Evolutionary conservation across 2,329 filamentous ascomycete genomes (phyloP), one percentile per base, ranked within the genome.

Genomic region (Macrophomina pseudophaseolina): DNA sequence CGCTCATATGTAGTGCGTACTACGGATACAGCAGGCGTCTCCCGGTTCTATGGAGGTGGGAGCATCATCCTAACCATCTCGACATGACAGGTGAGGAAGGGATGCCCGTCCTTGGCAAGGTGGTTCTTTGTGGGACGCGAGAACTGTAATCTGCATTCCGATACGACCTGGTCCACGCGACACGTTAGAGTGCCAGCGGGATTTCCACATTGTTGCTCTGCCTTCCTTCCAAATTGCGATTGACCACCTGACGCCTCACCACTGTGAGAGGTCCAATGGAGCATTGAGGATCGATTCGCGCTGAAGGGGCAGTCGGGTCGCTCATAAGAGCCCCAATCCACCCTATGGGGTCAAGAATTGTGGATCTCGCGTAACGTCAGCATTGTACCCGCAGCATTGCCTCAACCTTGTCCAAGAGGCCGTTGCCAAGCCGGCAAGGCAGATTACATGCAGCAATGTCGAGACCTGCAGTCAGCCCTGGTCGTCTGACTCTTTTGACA

Each of bases 371-470:
- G 60, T 44, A 42, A 64, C 60, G 49, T 52, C 46, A 64, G 35
- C 46, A 52, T 42, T 35, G 48, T 48, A 42, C 18, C 59, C 44
- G 46, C n/a, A 63, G 59, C 59, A 44, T 63, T 53, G 60, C 60
- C 60, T 64, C 48, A 64, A 64, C 49, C 49, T 48, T 65, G 49
- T 42, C 33, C 48, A 38, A 48, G 30, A 30, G 63, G 38, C 63
- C 63, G 63, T 65, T 65, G 63, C 63, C 63, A 65, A 65, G 63
- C 49, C 51, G 63, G 63, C 46, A 54, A 65, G 63, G 40, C 46
- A 54, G 51, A 54, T 62, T 53, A 54, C 63, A n/a, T 65, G 63
- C 63, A 65, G 49, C 49, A 48, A 30, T 38, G 49, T 65, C 44
- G 16, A 52, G 49, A 65, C 63, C 51, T 65, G 63, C 63, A 65